These are phyloP conservation scores for Pelargonium australe DNA, from an alignment of 441 rosid species.

Conservation along the genomic window DNA sequence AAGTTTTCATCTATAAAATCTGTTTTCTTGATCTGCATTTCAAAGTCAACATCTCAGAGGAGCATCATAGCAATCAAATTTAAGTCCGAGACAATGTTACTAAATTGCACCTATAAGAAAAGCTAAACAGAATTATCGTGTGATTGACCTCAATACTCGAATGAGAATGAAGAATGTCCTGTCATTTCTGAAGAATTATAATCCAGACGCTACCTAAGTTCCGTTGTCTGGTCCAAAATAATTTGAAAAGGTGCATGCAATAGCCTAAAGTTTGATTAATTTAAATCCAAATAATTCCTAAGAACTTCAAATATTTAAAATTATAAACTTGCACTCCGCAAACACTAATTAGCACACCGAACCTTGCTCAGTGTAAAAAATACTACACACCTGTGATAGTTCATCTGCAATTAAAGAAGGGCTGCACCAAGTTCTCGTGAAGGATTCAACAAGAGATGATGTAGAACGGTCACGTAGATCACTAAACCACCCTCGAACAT, in stretches of 20 bases:
- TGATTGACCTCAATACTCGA: no score
- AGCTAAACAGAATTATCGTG: background rate
- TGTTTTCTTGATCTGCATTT: slow-evolving; percentile 80
- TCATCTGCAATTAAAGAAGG: slow-evolving; percentile 73
- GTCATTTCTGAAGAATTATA: no score
- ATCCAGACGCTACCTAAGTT: background rate
- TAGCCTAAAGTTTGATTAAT: background rate
- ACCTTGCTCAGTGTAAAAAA: slow-evolving; percentile 11
- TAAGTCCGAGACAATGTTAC: background rate
- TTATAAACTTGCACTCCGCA: slow-evolving; percentile 1
- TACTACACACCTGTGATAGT: slow-evolving; percentile 66
- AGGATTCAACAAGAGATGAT: slow-evolving; percentile 62
- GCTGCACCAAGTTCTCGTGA: slow-evolving; percentile 92
- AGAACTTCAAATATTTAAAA: slow-evolving; percentile 1
- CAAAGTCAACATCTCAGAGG: slow-evolving; percentile 19
- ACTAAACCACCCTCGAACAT: slow-evolving; percentile 85
- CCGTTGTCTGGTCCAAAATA: background rate
- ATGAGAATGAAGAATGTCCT: no score
- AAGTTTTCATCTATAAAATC: slow-evolving; percentile 76
- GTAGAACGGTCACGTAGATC: slow-evolving; percentile 76
- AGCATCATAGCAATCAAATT: background rate
- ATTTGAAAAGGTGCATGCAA: background rate
- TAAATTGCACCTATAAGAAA: background rate
- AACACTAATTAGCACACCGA: background rate
- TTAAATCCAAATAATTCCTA: slow-evolving; percentile 4